These are phyloP conservation scores for Teratosphaeria viscida DNA, from an alignment of 2,329 filamentous ascomycete genomes.

Conservation along the genomic window DNA sequence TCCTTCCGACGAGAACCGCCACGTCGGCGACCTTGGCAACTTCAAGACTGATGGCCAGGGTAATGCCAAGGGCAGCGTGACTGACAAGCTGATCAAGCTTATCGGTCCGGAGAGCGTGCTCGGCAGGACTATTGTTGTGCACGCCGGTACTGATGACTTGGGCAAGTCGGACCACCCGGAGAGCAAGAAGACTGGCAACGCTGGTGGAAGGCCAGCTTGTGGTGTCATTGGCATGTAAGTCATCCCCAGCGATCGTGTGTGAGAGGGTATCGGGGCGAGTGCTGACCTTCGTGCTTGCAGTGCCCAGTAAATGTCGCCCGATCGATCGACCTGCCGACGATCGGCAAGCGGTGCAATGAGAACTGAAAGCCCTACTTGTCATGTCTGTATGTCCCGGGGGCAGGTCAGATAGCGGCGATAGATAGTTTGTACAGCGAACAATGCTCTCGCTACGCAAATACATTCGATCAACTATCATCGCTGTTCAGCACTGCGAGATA, in stretches of 20 bases:
- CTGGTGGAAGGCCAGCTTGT: constrained; percentile 85
- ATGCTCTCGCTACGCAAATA: neutral
- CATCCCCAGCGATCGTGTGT: neutral
- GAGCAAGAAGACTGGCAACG: constrained; percentile 97
- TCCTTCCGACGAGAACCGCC: constrained; percentile 70
- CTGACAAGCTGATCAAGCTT: constrained; percentile 82
- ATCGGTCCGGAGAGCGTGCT: constrained; percentile 93
- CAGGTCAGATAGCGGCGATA: neutral
- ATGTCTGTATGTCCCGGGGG: neutral
- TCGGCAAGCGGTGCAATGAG: neutral
- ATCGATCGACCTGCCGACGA: neutral
- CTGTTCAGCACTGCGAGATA: too few relatives aligned
- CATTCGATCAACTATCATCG: too few relatives aligned
- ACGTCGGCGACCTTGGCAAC: constrained; percentile 97
- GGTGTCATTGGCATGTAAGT: constrained; percentile 41
- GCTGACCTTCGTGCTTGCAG: neutral
- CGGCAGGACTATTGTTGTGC: constrained; percentile 89
- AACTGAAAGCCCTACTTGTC: neutral
- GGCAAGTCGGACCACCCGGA: constrained; percentile 86
- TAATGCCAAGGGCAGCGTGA: constrained; percentile 69
- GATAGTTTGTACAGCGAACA: neutral
- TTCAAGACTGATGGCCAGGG: constrained; percentile 90
- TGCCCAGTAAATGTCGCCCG: neutral
- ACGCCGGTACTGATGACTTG: constrained; percentile 92
- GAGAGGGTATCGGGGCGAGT: neutral